Conservation (phyloP, 495 filamentous ascomycete genomes). For the Penicillium flavigenum region DNA sequence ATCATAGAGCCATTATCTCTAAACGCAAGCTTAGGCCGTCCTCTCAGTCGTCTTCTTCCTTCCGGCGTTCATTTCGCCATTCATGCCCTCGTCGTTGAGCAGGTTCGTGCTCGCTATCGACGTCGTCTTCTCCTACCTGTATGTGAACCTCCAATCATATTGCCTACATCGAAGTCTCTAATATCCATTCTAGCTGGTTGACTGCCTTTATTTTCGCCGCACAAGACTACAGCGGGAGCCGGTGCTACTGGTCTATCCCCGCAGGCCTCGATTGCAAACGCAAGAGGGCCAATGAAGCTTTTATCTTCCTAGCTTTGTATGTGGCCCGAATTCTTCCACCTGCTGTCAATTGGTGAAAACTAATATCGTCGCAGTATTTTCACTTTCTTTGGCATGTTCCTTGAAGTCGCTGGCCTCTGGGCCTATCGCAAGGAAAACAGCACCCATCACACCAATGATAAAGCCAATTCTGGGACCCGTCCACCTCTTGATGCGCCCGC, state of each 20-base stretch:
- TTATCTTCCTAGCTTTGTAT: slow-evolving; percentile 63
- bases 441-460: slow-evolving; percentile 17
- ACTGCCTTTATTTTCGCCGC: slow-evolving; percentile 60
- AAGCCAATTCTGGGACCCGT: slow-evolving; percentile 20
- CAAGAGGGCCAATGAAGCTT: slow-evolving; percentile 55
- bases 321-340: slow-evolving; percentile 16
- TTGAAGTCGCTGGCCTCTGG: slow-evolving; percentile 55
- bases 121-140: slow-evolving; percentile 63
- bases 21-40: slow-evolving; percentile 38
- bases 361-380: slow-evolving; percentile 32
- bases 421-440: slow-evolving; percentile 32
- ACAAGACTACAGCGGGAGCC: slow-evolving; percentile 49
- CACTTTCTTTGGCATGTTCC: slow-evolving; percentile 52
- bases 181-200: slow-evolving; percentile 47
- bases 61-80: slow-evolving; percentile 54
- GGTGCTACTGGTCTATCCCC: slow-evolving; percentile 36
- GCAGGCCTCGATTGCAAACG: slow-evolving; percentile 29
- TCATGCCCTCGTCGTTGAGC: slow-evolving; percentile 43
- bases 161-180: slow-evolving; percentile 16
- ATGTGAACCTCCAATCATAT: slow-evolving; percentile 15
- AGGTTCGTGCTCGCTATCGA: slow-evolving; percentile 54
- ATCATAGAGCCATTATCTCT: background rate
- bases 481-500: slow-evolving; percentile 36
- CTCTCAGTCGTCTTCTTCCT: slow-evolving; percentile 60
- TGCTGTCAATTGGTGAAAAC: background rate